These are phyloP conservation scores for Neofusicoccum ribis DNA, from an alignment of 2,329 filamentous ascomycete species.

Conservation along the genomic window DNA sequence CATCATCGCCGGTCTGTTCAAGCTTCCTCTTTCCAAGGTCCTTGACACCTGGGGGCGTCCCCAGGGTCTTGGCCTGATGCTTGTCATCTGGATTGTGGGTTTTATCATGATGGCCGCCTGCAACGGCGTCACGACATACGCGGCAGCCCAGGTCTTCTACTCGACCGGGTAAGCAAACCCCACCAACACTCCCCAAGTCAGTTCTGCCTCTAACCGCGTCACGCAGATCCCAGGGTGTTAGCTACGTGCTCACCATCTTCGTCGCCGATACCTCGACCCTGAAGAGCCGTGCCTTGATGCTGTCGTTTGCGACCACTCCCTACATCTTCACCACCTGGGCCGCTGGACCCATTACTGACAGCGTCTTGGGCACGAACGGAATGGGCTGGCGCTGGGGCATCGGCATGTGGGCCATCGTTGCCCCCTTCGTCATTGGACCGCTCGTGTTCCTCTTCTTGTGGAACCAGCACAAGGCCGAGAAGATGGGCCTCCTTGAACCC, in stretches of 20 bases:
- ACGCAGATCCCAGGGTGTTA: conserved; percentile 51
- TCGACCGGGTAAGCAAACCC: conserved; percentile 8
- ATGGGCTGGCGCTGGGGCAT: conserved; percentile 67
- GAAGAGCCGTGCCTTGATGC: conserved; percentile 63
- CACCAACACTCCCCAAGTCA: background rate
- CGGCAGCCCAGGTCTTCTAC: conserved; percentile 62
- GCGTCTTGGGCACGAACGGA: conserved; percentile 47
- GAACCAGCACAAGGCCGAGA: conserved; percentile 60
- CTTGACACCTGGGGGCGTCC: conserved; percentile 68
- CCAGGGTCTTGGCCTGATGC: conserved; percentile 60
- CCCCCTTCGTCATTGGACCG: conserved; percentile 62
- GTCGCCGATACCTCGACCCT: conserved; percentile 67
- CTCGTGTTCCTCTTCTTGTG: conserved; percentile 59
- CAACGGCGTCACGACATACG: conserved; percentile 58
- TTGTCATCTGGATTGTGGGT: conserved; percentile 53
- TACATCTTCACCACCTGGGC: conserved; percentile 37
- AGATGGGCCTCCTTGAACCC: conserved; percentile 23
- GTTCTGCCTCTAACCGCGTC: conserved; percentile 28
- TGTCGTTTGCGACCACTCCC: conserved; percentile 48
- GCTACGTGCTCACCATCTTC: conserved; percentile 62
- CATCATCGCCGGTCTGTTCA: conserved; percentile 59
- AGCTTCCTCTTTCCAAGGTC: conserved; percentile 66
- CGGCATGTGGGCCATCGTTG: conserved; percentile 65
- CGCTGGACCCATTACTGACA: conserved; percentile 29
- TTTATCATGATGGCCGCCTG: conserved; percentile 63